These are phyloP conservation scores for Cladosporium sp. DNA, from an alignment of 2,329 filamentous ascomycete species.

Conservation along the genomic window DNA sequence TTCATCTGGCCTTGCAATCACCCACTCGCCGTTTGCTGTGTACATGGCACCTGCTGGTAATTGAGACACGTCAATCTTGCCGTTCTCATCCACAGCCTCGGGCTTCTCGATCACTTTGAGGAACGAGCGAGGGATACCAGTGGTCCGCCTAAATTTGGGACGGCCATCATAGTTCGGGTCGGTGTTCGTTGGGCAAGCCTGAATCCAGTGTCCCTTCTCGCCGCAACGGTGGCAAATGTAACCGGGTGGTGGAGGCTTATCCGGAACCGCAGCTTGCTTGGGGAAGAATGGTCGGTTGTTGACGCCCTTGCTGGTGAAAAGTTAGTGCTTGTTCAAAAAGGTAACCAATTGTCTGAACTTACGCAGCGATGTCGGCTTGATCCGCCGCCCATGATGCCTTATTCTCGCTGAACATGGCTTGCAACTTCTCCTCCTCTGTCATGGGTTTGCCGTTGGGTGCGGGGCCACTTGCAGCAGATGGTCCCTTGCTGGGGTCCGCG, in stretches of 20 bases:
- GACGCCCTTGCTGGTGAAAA: conserved; percentile 7
- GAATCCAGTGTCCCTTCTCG: conserved; percentile 97
- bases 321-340: conserved; percentile 15
- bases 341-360: background rate
- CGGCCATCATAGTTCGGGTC: conserved; percentile 93
- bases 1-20: conserved; percentile 92
- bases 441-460: conserved; percentile 69
- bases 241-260: conserved; percentile 85
- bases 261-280: conserved; percentile 74
- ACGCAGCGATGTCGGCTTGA: conserved; percentile 76
- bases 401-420: conserved; percentile 84
- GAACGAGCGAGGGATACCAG: conserved; percentile 92
- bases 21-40: conserved; percentile 94
- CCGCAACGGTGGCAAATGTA: conserved; percentile 97
- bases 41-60: conserved; percentile 90
- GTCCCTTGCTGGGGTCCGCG: conserved; percentile 35
- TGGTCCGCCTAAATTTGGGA: conserved; percentile 90
- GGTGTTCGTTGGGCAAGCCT: conserved; percentile 96
- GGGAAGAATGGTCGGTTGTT: conserved; percentile 14
- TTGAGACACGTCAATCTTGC: conserved; percentile 73
- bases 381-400: conserved; percentile 90
- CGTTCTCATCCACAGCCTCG: conserved; percentile 65
- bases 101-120: conserved; percentile 94
- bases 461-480: conserved; percentile 51
- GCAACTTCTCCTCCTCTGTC: conserved; percentile 91